phyloP scores from a whole-genome alignment of 1,284 basidiomycete species.

The Leccinum griseonigrum region DNA sequence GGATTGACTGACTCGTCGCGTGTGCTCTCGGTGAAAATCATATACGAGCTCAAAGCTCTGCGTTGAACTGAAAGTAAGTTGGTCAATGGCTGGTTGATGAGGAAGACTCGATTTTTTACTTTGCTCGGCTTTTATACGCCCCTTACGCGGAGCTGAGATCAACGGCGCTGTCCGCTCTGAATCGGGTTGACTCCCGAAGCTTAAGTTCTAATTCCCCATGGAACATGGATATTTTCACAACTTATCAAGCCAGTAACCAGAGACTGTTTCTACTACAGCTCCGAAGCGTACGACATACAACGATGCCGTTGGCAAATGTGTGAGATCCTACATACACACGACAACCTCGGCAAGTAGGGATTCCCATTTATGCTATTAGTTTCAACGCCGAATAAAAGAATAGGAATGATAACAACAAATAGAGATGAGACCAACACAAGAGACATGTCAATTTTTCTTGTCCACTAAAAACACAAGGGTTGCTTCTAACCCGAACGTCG shows the following conservation, averaged over 20 bases:
- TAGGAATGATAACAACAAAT: conserved; percentile 24
- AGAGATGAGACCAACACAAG: conserved; percentile 17
- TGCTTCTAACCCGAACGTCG: conserved; percentile 13
- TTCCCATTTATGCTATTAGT: conserved; percentile 14
- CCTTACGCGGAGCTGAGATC: background rate
- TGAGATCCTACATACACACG: conserved; percentile 27
- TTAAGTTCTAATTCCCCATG: background rate
- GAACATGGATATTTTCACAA: background rate
- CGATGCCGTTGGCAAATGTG: conserved; percentile 11
- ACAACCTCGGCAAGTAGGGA: conserved; percentile 9
- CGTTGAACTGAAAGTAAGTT: no score
- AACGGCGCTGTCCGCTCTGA: no score
- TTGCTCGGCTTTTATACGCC: background rate
- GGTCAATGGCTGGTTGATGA: background rate
- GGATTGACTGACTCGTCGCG: conserved; percentile 74
- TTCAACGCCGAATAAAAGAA: conserved; percentile 4
- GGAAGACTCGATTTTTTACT: background rate
- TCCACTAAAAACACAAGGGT: conserved; percentile 9
- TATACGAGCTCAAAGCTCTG: conserved; percentile 47
- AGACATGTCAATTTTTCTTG: conserved; percentile 19
- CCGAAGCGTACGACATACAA: conserved; percentile 7
- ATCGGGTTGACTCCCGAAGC: background rate
- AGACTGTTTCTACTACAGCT: conserved; percentile 20
- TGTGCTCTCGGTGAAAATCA: conserved; percentile 80
- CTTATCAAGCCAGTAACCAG: background rate